phyloP scores from a whole-genome alignment of 306 rosid genomes.

The Corylus avellana region DNA sequence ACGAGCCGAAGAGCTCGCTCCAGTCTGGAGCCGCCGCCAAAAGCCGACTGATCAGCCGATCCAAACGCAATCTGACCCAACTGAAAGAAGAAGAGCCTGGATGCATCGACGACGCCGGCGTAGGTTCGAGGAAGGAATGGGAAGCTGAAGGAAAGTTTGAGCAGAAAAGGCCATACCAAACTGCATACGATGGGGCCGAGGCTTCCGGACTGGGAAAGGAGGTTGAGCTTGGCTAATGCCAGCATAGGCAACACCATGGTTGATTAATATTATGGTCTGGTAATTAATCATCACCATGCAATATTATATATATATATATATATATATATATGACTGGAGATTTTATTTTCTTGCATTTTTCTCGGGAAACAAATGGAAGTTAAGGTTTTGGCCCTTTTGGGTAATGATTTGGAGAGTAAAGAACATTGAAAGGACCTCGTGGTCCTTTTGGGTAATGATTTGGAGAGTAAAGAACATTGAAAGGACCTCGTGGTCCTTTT shows the following conservation, averaged over 20 bases:
- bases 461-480: no score
- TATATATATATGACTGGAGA: no score
- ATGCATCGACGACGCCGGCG: constrained; percentile 29
- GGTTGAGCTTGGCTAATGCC: constrained; percentile 32
- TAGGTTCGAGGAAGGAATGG: constrained; percentile 25
- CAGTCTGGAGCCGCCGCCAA: constrained; percentile 26
- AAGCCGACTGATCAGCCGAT: neutral
- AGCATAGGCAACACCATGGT: constrained; percentile 22
- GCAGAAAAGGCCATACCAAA: constrained; percentile 22
- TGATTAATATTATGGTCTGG: no score
- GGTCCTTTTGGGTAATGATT: no score
- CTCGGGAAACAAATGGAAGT: no score
- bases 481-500: no score
- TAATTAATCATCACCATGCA: no score
- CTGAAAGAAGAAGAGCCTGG: constrained; percentile 55
- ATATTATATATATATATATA: no score
- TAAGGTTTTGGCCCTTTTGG: no score
- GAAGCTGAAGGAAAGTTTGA: constrained; percentile 43
- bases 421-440: no score
- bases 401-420: no score
- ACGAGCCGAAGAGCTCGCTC: constrained; percentile 43
- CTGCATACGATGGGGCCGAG: constrained; percentile 31
- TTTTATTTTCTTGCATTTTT: no score
- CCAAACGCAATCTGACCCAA: constrained; percentile 41
- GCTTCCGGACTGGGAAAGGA: constrained; percentile 15